phyloP scores from a whole-genome alignment of 2,329 filamentous ascomycete genomes.

The Penicillium hesseltinei region DNA sequence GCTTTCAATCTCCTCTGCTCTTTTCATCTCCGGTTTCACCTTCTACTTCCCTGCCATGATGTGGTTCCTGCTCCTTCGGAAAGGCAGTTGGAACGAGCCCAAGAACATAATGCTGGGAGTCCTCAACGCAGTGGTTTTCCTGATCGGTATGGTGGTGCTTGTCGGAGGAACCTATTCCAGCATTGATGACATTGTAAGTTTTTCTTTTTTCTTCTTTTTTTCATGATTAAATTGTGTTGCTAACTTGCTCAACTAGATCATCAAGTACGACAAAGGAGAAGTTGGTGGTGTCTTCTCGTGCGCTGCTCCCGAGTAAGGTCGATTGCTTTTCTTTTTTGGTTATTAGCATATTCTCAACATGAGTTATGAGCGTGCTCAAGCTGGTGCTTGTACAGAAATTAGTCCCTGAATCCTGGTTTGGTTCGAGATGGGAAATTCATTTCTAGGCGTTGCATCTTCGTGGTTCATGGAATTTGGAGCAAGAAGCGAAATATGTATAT shows the following conservation, averaged over 20 bases:
- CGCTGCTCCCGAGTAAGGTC: slow-evolving; percentile 28
- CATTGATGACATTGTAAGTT: slow-evolving; percentile 33
- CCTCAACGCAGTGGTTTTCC: slow-evolving; percentile 67
- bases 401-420: slow-evolving; percentile 1
- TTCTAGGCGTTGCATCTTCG: slow-evolving; percentile 6
- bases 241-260: slow-evolving; percentile 42
- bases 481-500: slow-evolving; percentile 7
- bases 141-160: slow-evolving; percentile 71
- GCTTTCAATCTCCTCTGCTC: slow-evolving; percentile 51
- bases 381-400: slow-evolving; percentile 3
- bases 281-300: slow-evolving; percentile 72
- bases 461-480: neutral
- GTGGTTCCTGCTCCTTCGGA: slow-evolving; percentile 30
- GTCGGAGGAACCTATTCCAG: slow-evolving; percentile 74
- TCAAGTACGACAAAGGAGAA: slow-evolving; percentile 60
- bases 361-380: slow-evolving; percentile 3
- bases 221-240: neutral
- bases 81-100: slow-evolving; percentile 24
- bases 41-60: slow-evolving; percentile 62
- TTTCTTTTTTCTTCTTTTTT: neutral
- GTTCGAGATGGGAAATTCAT: neutral
- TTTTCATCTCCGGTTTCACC: slow-evolving; percentile 86
- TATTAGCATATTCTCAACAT: neutral
- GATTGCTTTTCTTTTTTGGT: neutral
- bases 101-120: slow-evolving; percentile 52